Conservation (phyloP, 2,329 filamentous ascomycete genomes). For the Colletotrichum tanaceti region DNA sequence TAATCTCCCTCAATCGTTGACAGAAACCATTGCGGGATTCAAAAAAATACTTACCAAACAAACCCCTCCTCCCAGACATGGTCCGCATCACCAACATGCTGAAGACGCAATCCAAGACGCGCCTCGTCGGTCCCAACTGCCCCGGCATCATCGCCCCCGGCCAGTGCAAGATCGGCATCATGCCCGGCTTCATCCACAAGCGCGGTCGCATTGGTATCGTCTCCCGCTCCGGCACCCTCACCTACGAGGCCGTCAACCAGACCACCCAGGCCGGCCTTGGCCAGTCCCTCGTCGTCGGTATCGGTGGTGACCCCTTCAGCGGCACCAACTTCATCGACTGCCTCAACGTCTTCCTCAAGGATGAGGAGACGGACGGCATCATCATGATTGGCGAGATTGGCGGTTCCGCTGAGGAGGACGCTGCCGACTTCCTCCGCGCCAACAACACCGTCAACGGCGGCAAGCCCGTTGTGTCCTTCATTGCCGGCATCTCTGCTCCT, state of each 20-base stretch:
- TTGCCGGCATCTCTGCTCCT: constrained; percentile 96
- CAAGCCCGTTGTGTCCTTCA: constrained; percentile 98
- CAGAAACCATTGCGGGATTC: background rate
- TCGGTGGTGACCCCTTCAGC: constrained; percentile 98
- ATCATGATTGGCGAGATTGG: constrained; percentile 99
- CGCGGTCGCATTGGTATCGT: constrained; percentile 98
- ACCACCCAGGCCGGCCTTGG: constrained; percentile 96
- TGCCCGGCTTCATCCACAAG: constrained; percentile 99
- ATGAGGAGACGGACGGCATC: constrained; percentile 97
- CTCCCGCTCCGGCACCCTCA: constrained; percentile 96
- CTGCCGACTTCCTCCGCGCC: constrained; percentile 92
- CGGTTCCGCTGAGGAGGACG: constrained; percentile 96
- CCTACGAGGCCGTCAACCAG: constrained; percentile 99
- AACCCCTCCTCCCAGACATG: constrained; percentile 75
- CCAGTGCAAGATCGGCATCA: constrained; percentile 99
- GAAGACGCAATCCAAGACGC: constrained; percentile 97
- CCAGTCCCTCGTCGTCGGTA: constrained; percentile 97
- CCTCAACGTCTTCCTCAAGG: constrained; percentile 94
- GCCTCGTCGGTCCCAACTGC: constrained; percentile 97
- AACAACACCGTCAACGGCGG: constrained; percentile 86
- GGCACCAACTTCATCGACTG: constrained; percentile 99
- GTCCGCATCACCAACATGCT: constrained; percentile 98
- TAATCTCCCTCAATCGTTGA: constrained; percentile 36
- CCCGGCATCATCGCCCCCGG: constrained; percentile 94
- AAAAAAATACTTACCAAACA: constrained; percentile 24